These are phyloP conservation scores for Pseudogymnoascus sp. DNA, from an alignment of 2,329 filamentous ascomycete species.

Conservation along the genomic window DNA sequence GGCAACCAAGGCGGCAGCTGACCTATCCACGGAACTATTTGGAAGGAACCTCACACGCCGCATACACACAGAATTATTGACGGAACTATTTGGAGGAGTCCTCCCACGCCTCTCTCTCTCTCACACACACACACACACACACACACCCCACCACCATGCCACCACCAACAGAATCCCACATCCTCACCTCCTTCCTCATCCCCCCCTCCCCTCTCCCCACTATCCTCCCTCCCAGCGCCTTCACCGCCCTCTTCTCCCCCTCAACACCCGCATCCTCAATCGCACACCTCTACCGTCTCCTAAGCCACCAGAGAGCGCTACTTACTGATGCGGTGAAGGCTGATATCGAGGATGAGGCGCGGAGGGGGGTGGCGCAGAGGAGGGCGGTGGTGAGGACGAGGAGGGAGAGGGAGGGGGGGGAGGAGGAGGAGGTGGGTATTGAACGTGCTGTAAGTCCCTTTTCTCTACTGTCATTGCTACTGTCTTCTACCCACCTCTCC, in stretches of 20 bases:
- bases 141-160: slow-evolving; percentile 45
- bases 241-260: slow-evolving; percentile 67
- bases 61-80: background rate
- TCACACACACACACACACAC: no score
- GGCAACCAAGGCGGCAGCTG: background rate
- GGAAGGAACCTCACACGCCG: background rate
- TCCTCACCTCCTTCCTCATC: slow-evolving; percentile 71
- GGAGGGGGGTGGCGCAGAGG: slow-evolving; percentile 48
- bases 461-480: background rate
- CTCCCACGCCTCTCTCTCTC: no score
- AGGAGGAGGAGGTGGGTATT: slow-evolving; percentile 39
- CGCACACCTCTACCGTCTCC: slow-evolving; percentile 64
- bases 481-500: background rate
- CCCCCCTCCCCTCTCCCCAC: slow-evolving; percentile 65
- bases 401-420: slow-evolving; percentile 43
- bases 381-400: slow-evolving; percentile 47
- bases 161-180: slow-evolving; percentile 63
- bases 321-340: slow-evolving; percentile 57
- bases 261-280: slow-evolving; percentile 25
- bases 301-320: slow-evolving; percentile 64
- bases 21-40: background rate
- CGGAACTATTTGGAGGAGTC: no score
- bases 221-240: slow-evolving; percentile 64
- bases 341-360: slow-evolving; percentile 58
- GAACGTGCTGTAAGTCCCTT: slow-evolving; percentile 42